Evolutionary conservation across 176 grass and related monocot genomes (phyloP), one percentile per base, ranked within the genome.

Genomic region (Hsuehochloa calcarea): DNA sequence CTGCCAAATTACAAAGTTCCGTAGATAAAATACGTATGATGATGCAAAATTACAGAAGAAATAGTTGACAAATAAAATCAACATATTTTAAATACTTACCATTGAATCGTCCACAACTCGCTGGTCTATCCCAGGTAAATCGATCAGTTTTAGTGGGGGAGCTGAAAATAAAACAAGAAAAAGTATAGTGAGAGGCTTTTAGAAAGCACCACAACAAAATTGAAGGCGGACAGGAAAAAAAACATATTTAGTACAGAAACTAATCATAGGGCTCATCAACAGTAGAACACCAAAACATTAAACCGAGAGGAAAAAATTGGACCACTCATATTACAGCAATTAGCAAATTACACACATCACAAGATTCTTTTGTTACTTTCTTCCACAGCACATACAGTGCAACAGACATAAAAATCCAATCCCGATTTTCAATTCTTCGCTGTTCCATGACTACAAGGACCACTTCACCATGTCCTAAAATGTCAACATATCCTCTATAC

Each of bases 101-200:
- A 81, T 76, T 35, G 97, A 87, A 72, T 99, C 97, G 52, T 99
- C 93, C 72, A 99, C 81, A 25, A 66, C 90, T 89, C 97, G 90
- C 79, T 99, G 93, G 70, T 99, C 97, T 71, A 99, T 87, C 27
- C 97, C 97, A 56, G 93, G 97, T 84, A 99, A 92, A 92, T 99
- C 97, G 65, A 99, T 91, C 79, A 99, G 86, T 85, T 96, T 99
- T 46, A 99, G 65, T 25, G 97, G 44, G 64, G 97, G 97, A 86
- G 97, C 97, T 99, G 93, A 60, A 79, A 71, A 76, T 54, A 78
- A 80, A 66, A 77, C 4, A 23, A 90, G 49, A 46, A 68, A 80
- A 27, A 40, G 27, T 46, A 55, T 8, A 20, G 15, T 78, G 46
- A 87, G 74, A 64, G 20, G 23, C 46, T 76, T 85, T 65, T 68